A percentile compares a stretch with the other conserved stretches of the same genome.
Conservation (phyloP, 805 yeast species). For the Kuraishia floccosa region DNA sequence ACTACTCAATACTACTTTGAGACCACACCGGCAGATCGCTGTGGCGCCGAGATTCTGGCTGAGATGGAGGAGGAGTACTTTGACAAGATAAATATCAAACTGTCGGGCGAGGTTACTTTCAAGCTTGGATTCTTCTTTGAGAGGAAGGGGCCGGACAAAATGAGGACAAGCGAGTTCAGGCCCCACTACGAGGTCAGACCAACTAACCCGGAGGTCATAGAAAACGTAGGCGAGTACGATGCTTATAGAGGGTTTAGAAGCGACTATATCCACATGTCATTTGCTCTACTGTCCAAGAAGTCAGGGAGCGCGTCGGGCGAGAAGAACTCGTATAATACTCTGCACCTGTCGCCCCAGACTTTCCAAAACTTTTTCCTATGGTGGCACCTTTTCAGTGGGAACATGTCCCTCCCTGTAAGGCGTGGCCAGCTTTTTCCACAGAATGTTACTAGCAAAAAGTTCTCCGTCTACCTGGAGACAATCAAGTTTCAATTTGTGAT, state of each 20-base stretch:
- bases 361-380: slow-evolving; percentile 63
- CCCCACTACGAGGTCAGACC: slow-evolving; percentile 54
- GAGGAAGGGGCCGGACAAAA: slow-evolving; percentile 21
- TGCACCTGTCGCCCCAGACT: slow-evolving; percentile 65
- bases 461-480: slow-evolving; percentile 64
- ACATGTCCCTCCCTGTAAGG: slow-evolving; percentile 68
- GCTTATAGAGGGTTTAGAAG: slow-evolving; percentile 76
- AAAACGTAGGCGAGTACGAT: slow-evolving; percentile 48
- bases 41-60: slow-evolving; percentile 4
- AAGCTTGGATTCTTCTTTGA: slow-evolving; percentile 49
- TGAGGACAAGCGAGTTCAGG: slow-evolving; percentile 30
- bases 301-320: slow-evolving; percentile 4
- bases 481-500: slow-evolving; percentile 71
- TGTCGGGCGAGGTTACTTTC: slow-evolving; percentile 51
- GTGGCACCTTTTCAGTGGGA: slow-evolving; percentile 83
- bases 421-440: slow-evolving; percentile 63
- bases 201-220: slow-evolving; percentile 41
- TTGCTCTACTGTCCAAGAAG: slow-evolving; percentile 35
- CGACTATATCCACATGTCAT: slow-evolving; percentile 66
- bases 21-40: slow-evolving; percentile 4
- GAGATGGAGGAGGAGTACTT: slow-evolving; percentile 7
- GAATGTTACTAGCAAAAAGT: slow-evolving; percentile 43
- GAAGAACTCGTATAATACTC: slow-evolving; percentile 42
- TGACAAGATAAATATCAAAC: slow-evolving; percentile 43
- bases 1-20: slow-evolving; percentile 13